A percentile compares a stretch with the other conserved stretches of the same genome.
Evolutionary conservation across 2,329 filamentous ascomycete genomes (phyloP).

Genomic region (Coniochaeta sp.): DNA sequence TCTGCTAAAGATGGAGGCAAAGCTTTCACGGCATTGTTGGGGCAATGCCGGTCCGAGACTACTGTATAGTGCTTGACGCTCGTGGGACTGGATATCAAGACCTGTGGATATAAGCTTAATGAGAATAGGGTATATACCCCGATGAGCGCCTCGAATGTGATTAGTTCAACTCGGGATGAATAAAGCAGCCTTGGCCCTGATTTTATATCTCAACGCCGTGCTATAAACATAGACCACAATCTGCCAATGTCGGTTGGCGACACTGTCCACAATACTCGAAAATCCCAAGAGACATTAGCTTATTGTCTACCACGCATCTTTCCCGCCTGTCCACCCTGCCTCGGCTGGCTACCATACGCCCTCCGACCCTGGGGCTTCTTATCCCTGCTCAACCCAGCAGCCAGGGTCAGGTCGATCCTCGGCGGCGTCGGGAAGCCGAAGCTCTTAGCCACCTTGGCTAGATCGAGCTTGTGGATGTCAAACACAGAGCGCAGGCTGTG

Average conservation of each 20-base stretch:
- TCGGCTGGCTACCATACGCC: conserved; percentile 65
- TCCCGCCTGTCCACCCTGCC: neutral
- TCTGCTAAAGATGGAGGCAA: too few relatives aligned
- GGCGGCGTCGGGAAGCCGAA: conserved; percentile 76
- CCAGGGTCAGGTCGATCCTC: conserved; percentile 69
- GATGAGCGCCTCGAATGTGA: too few relatives aligned
- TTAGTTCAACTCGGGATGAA: neutral
- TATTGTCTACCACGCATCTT: neutral
- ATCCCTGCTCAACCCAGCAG: conserved; percentile 66
- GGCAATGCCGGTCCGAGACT: too few relatives aligned
- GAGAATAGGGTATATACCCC: too few relatives aligned
- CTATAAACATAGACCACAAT: neutral
- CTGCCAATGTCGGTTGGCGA: neutral
- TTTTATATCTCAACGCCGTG: neutral
- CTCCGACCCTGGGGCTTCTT: conserved; percentile 60
- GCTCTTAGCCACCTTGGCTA: conserved; percentile 76
- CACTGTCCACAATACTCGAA: neutral
- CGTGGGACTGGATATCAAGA: neutral
- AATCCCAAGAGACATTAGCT: neutral
- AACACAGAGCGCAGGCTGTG: conserved; percentile 79
- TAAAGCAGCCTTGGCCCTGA: neutral
- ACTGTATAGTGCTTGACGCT: too few relatives aligned
- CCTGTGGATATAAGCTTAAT: neutral
- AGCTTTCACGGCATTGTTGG: too few relatives aligned
- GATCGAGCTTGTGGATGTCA: conserved; percentile 73